Evolutionary conservation across 2,329 filamentous ascomycete genomes (phyloP), one percentile per base, ranked within the genome.

Genomic region (Fusarium sp.): DNA sequence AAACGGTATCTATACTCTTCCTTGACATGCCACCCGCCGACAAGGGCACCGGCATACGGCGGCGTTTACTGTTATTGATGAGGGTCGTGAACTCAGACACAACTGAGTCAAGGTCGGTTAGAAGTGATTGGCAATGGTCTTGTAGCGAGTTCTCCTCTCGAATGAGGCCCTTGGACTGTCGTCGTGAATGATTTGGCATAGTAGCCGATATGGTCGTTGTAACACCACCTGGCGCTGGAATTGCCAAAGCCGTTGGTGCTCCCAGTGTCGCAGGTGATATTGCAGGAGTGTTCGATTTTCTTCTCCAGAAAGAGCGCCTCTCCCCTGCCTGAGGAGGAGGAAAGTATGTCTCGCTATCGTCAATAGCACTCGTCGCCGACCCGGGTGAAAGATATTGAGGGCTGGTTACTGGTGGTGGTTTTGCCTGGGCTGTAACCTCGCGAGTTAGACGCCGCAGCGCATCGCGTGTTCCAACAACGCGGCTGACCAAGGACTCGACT

Each of bases 301-400:
- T 90, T 79, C 94, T 97, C 96, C 96, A 99, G 76, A 99, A 98
- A 0, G 93, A 85, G 62, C 89, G 87, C 77, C 86, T 93, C 55
- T 80, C 74, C 9, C 76, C 72, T 13, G 66, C 44, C 10, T 42
- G 31, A 39, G 61, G 44, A 8, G 78, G 71, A 3, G 81, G 71
- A 28, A 88, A 89, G 72, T 90, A 91, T 59, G 88, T 83, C 36
- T 87, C 88, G 20, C 85, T 86, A 17, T 87, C 87, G 22, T 87
- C 86, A 4, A 82, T 76, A 4, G 80, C 73, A 15, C 79, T 78
- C 3, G 82, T 80, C 5, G 82, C 80, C 0, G 80, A 79, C 28
- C 74, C 77, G 1, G 82, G 83, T 9, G 84, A 82, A 34, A 86
- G 74, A 67, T 81, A 78, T 17, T 79, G 75, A 11, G 74, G 69